Conservation (phyloP, 192 early-diverging fungal species). For the Coemansia sp. region DNA sequence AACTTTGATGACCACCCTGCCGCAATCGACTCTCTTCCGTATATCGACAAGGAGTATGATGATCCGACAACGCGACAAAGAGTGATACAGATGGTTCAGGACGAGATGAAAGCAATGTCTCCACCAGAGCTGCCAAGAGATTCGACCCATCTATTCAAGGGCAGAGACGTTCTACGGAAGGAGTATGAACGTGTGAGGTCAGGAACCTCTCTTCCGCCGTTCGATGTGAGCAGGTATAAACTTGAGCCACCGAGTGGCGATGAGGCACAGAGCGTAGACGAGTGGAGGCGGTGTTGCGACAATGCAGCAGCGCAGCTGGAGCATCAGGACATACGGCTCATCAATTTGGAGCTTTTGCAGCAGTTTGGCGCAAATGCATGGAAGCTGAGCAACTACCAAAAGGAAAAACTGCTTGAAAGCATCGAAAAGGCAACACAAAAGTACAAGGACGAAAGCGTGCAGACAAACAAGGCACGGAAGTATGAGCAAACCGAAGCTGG, state of each 20-base stretch:
- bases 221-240: constrained; percentile 46
- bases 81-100: constrained; percentile 33
- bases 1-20: not conserved
- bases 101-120: constrained; percentile 41
- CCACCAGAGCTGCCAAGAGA: constrained; percentile 34
- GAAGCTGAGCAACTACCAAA: constrained; percentile 50
- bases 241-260: constrained; percentile 23
- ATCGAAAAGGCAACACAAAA: constrained; percentile 28
- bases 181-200: constrained; percentile 48
- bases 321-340: constrained; percentile 40
- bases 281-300: constrained; percentile 32
- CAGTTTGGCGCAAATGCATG: constrained; percentile 51
- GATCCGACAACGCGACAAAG: constrained; percentile 26
- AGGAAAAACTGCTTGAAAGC: constrained; percentile 24
- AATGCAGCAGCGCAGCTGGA: constrained; percentile 54
- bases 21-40: constrained; percentile 36
- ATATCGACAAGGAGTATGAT: constrained; percentile 54
- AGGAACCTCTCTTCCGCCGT: constrained; percentile 24
- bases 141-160: constrained; percentile 30
- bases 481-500: constrained; percentile 45
- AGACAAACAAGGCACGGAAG: constrained; percentile 44
- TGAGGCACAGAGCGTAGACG: constrained; percentile 5
- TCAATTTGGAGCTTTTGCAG: constrained; percentile 52
- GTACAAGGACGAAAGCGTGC: constrained; percentile 20
- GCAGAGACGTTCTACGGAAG: constrained; percentile 34